Percentiles rank a stretch among this genome's conserved stretches.
Conservation (phyloP, 176 grass and related monocot species). For the Aegilops longissima region DNA sequence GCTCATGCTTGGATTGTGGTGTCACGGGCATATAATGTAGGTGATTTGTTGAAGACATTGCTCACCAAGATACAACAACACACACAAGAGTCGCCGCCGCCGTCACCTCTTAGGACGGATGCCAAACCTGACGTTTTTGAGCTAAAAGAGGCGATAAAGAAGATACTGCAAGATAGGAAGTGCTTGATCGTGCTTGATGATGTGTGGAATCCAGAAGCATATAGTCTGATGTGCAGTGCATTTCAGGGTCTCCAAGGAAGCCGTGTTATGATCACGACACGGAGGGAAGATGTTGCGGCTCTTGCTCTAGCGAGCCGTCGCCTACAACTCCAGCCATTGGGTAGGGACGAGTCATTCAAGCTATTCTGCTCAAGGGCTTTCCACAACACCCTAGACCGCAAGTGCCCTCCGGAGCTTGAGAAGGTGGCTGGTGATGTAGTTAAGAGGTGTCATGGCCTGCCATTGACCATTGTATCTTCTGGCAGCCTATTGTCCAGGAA, state of each 20-base stretch:
- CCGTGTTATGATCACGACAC: background rate
- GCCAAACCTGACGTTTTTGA: background rate
- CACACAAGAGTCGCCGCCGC: background rate
- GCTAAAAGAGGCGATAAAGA: background rate
- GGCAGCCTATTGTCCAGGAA: too few species aligned
- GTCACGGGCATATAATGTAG: background rate
- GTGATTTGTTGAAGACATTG: background rate
- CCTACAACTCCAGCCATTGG: conserved; percentile 29
- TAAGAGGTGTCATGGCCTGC: background rate
- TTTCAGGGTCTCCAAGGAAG: background rate
- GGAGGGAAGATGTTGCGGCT: background rate
- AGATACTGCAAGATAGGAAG: background rate
- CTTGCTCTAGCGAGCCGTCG: background rate
- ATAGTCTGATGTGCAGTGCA: background rate
- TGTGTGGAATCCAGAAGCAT: background rate
- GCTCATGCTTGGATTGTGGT: background rate
- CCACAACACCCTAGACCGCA: too few species aligned
- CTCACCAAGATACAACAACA: background rate
- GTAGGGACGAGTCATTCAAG: background rate
- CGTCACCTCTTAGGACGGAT: rapidly evolving
- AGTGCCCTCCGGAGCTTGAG: background rate
- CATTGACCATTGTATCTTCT: too few species aligned
- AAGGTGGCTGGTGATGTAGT: background rate
- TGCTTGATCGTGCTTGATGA: background rate
- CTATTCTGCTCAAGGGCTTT: background rate